Base-by-base conservation (phyloP, 1,284 basidiomycete genomes). In the Ustilago crameri region DNA sequence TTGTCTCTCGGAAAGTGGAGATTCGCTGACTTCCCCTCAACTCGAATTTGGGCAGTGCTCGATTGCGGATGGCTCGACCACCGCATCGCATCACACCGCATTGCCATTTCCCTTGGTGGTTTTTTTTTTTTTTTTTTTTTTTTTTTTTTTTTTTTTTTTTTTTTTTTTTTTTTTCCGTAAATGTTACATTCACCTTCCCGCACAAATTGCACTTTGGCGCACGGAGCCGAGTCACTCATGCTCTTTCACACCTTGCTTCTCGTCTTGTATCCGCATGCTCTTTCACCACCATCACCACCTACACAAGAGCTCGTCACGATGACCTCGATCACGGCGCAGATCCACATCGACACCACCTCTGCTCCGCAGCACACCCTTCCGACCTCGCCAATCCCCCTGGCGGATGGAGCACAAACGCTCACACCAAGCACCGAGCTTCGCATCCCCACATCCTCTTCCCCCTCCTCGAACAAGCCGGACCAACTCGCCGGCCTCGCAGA, bases 401-500 rank as follows among this genome's bases (percentile, higher is more conserved):
- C 43, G 1, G 24, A 26, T 27, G 17, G n/a, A 26, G 17, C 12
- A 7, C 9, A 18, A 20, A n/a, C 41, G 3, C 57, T 70, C 20
- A 37, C 52, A n/a, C 67, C 67, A 14, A 47, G 42, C 53, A 56
- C 61, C 22, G 9, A 59, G 46, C 61, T 70, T 17, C 32, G 15
- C 32, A 27, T 63, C 38, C 50, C 67, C 15, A 20, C 61, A 17
- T 1, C 26, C n/a, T 14, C 30, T 8, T 5, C 55, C 7, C 14
- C n/a, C 5, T n/a, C 46, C 35, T 14, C 35, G n/a, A 18, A 46
- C 35, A 65, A 65, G 22, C 45, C 62, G 9, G 35, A 58, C 38
- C 51, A 52, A 10, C 49, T 72, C 4, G 27, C 43, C 2, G n/a
- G 41, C 14, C 51, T 73, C 8, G 70, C 61, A 44, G 61, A 73